A percentile compares a stretch with the other conserved stretches of the same genome.
These are phyloP conservation scores for Cyberlindnera mississippiensis DNA, from an alignment of 805 yeast species.

Conservation along the genomic window DNA sequence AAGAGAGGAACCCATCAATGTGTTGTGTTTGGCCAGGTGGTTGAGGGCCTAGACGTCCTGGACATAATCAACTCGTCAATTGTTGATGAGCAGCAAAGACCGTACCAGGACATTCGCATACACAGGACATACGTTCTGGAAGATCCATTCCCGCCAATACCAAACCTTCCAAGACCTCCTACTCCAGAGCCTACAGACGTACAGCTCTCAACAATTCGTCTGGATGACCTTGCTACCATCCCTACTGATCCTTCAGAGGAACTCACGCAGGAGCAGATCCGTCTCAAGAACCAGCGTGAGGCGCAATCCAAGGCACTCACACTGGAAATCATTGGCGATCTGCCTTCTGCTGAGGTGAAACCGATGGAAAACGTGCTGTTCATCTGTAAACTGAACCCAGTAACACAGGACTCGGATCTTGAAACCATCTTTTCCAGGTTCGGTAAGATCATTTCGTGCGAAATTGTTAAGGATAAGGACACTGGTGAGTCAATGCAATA, in stretches of 20 bases:
- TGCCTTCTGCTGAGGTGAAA: constrained; percentile 51
- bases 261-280: constrained; percentile 28
- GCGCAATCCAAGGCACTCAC: constrained; percentile 55
- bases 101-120: constrained; percentile 48
- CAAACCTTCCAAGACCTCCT: constrained; percentile 21
- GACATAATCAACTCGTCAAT: constrained; percentile 39
- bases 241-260: no score
- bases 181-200: constrained; percentile 36
- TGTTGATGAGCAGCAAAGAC: constrained; percentile 38
- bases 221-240: constrained; percentile 20
- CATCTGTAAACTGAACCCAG: constrained; percentile 58
- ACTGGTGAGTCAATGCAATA: constrained; percentile 54
- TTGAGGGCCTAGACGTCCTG: constrained; percentile 46
- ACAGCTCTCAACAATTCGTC: constrained; percentile 32
- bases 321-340: constrained; percentile 59
- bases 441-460: constrained; percentile 50
- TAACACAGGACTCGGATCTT: constrained; percentile 56
- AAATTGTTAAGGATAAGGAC: constrained; percentile 47
- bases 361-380: constrained; percentile 63
- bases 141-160: constrained; percentile 48
- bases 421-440: constrained; percentile 55
- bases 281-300: constrained; percentile 29
- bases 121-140: constrained; percentile 46
- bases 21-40: constrained; percentile 46
- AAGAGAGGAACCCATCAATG: constrained; percentile 12